Conservation (phyloP, 139 green algal species). For the Chlorella sp. region DNA sequence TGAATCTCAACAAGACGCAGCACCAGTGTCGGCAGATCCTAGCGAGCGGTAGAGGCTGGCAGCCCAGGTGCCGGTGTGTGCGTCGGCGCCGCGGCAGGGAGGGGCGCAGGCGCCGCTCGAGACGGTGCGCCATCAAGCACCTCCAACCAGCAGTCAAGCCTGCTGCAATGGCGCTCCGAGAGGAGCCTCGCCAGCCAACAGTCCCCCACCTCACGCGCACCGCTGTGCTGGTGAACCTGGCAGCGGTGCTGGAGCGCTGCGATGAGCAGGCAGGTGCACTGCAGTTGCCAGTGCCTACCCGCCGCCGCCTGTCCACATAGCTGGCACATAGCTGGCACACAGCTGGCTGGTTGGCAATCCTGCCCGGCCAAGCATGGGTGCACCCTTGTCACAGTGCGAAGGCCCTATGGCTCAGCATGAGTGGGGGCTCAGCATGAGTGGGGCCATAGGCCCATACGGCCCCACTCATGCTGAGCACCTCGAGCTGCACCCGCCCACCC, state of each 20-base stretch:
- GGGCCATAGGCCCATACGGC: background rate
- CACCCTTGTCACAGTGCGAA: too few species aligned
- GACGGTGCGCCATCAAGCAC: background rate
- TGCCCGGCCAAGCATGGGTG: too few species aligned
- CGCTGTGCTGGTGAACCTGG: constrained; percentile 65
- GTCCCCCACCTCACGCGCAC: background rate
- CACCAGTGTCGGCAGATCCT: too few species aligned
- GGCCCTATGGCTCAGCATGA: too few species aligned
- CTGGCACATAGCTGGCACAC: too few species aligned
- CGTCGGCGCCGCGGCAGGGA: background rate
- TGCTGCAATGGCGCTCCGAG: background rate
- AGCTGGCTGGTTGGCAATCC: background rate
- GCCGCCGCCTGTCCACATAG: background rate
- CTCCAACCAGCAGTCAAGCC: background rate
- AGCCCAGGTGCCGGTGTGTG: background rate
- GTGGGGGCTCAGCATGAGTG: background rate
- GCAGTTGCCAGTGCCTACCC: background rate
- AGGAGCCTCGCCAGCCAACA: background rate
- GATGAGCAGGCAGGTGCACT: constrained; percentile 32
- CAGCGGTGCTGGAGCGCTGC: constrained; percentile 69
- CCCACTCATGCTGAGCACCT: too few species aligned
- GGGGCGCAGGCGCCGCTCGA: too few species aligned
- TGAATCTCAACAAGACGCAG: too few species aligned
- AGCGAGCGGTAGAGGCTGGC: background rate
- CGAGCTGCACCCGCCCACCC: too few species aligned